Base-by-base conservation (phyloP, 306 rosid genomes). In the Aeschynomene evenia region DNA sequence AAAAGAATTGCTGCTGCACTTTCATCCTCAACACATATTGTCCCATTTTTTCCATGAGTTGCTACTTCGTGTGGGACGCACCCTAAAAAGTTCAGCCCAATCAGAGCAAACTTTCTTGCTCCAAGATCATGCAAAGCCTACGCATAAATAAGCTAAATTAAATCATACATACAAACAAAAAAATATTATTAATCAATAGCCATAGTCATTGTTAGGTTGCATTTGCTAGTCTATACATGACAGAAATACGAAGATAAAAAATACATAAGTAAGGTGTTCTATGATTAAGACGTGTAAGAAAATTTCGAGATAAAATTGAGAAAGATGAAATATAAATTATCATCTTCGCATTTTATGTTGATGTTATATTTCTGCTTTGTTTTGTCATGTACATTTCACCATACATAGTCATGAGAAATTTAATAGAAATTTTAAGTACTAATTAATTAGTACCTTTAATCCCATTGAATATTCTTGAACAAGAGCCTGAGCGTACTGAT, bases 21-120 rank as follows among this genome's bases (percentile, higher is more conserved):
- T 55, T 84, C 62, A 1, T 39, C 20, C 0, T 78, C 63, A 4
- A 80, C 88, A 69, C 98, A 92, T 13, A 49, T 2, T 26, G 81
- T 48, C 4, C 83, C 86, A 3, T 46, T 50, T 59, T 81, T 75
- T 13, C 80, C 84, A 66, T 53, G 84, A 8, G 5, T n/a, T 0
- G 55, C 2, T 2, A 66, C 48, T 74, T 86, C 90, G 55, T 9
- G 37, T 22, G 91, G 97, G 39, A 73, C n/a, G 74, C 97, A 91
- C 0, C 96, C 94, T 21, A 92, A 0, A 18, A 3, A 12, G 42
- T 77, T 68, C 16, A 81, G 5, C 9, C 95, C 96, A 66, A 76
- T 6, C 79, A 85, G 24, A 3, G 46, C 85, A 48, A 92, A 22
- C 69, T 90, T 90, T 46, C 86, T 92, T 50, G 86, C 95, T 71